Evolutionary conservation across 1,284 basidiomycete genomes (phyloP).

Genomic region (Apiotrichum mycotoxinovorans): DNA sequence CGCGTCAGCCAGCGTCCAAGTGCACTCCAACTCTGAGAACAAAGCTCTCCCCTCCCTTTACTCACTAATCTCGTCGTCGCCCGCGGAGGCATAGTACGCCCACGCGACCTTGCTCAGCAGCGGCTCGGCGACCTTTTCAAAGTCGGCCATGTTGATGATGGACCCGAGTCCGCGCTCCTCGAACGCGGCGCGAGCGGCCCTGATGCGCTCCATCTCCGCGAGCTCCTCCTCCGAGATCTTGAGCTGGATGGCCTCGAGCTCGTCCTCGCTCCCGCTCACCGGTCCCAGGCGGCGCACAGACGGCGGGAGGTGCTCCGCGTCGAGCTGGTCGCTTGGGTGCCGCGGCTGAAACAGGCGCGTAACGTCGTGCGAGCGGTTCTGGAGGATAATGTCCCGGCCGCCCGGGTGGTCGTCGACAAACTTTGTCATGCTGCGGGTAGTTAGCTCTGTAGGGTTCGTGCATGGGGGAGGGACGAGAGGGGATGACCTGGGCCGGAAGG

Average conservation of each 20-base stretch:
- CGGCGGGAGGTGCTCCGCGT: slow-evolving; percentile 36
- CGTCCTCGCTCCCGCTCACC: slow-evolving; percentile 26
- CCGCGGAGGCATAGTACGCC: slow-evolving; percentile 76
- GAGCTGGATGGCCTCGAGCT: slow-evolving; percentile 33
- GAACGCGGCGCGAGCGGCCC: slow-evolving; percentile 31
- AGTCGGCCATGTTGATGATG: slow-evolving; percentile 43
- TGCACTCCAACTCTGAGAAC: no score
- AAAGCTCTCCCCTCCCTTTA: slow-evolving; percentile 17
- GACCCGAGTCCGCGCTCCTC: slow-evolving; percentile 40
- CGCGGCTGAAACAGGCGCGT: slow-evolving; percentile 44
- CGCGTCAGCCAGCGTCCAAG: no score
- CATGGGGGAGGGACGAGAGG: neutral
- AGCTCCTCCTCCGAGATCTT: slow-evolving; percentile 36
- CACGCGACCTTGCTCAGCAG: slow-evolving; percentile 67
- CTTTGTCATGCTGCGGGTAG: slow-evolving; percentile 36
- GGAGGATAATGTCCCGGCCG: slow-evolving; percentile 42
- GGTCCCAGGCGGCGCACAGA: slow-evolving; percentile 34
- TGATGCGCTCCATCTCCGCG: slow-evolving; percentile 36
- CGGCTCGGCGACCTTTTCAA: slow-evolving; percentile 57
- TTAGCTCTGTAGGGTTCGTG: neutral
- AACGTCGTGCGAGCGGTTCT: slow-evolving; percentile 42
- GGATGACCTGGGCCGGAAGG: no score
- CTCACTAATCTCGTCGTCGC: slow-evolving; percentile 76
- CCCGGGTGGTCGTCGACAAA: slow-evolving; percentile 46
- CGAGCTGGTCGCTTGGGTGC: slow-evolving; percentile 45